Percentiles rank a stretch among this genome's conserved stretches.
These are phyloP conservation scores for Leccinum longicurvipes DNA, from an alignment of 768 basidiomycete genomes.

Conservation along the genomic window DNA sequence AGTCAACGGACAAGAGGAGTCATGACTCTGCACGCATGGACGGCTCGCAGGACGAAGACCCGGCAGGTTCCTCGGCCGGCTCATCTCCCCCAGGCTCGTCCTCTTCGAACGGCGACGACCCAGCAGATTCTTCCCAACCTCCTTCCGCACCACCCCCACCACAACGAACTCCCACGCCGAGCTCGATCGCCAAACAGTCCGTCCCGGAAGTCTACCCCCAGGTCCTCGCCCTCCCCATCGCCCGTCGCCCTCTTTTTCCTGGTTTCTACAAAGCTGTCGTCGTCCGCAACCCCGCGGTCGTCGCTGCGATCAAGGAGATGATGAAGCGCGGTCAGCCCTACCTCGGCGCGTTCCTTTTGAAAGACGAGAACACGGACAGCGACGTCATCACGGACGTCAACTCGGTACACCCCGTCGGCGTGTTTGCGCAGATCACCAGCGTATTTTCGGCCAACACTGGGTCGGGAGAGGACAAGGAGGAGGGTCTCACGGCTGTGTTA, in stretches of 20 bases:
- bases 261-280: conserved; percentile 99
- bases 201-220: conserved; percentile 92
- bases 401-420: conserved; percentile 89
- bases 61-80: conserved; percentile 30
- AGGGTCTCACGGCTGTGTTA: conserved; percentile 90
- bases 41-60: conserved; percentile 29
- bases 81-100: conserved; percentile 31
- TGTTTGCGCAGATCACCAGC: conserved; percentile 96
- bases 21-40: conserved; percentile 22
- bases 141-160: conserved; percentile 34
- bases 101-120: conserved; percentile 36
- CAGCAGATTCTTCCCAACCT: conserved; percentile 29
- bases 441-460: conserved; percentile 66
- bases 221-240: conserved; percentile 92
- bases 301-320: conserved; percentile 93
- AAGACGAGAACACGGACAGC: conserved; percentile 89
- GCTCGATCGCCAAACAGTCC: conserved; percentile 77
- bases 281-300: conserved; percentile 84
- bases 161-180: conserved; percentile 35
- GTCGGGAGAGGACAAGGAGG: conserved; percentile 67
- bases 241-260: conserved; percentile 91
- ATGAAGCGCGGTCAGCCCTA: conserved; percentile 97
- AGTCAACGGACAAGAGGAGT: conserved; percentile 15
- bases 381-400: conserved; percentile 88
- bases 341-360: conserved; percentile 93